A percentile compares a stretch with the other conserved stretches of the same genome.
Evolutionary conservation across 2,329 filamentous ascomycete genomes (phyloP).

Genomic region (Plectosphaerella cucumerina): DNA sequence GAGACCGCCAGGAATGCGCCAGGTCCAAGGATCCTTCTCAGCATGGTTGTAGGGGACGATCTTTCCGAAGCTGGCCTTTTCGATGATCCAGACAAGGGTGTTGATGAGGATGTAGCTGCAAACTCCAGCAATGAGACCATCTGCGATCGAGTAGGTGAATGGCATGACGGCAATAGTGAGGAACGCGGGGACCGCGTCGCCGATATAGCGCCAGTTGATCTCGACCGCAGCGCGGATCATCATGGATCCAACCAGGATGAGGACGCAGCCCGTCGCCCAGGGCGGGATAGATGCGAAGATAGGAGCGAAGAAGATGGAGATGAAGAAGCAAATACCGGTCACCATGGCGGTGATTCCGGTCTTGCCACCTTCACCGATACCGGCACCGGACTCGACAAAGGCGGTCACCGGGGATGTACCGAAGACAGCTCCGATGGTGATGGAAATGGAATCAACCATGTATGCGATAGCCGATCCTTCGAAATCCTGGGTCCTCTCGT

Average conservation of each 20-base stretch:
- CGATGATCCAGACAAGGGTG: constrained; percentile 63
- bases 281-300: constrained; percentile 87
- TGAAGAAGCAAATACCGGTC: constrained; percentile 79
- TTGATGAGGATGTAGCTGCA: constrained; percentile 75
- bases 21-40: constrained; percentile 77
- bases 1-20: constrained; percentile 68
- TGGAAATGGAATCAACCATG: constrained; percentile 72
- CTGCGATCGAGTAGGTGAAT: constrained; percentile 84
- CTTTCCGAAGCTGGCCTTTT: constrained; percentile 61
- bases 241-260: constrained; percentile 82
- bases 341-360: constrained; percentile 80
- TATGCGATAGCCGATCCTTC: constrained; percentile 82
- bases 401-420: constrained; percentile 79
- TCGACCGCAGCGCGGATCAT: constrained; percentile 76
- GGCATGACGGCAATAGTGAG: constrained; percentile 82
- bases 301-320: constrained; percentile 83
- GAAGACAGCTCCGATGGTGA: constrained; percentile 75
- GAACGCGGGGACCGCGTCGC: constrained; percentile 81
- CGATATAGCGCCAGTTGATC: constrained; percentile 86
- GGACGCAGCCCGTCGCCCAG: constrained; percentile 85
- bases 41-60: constrained; percentile 72
- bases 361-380: constrained; percentile 81
- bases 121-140: constrained; percentile 79
- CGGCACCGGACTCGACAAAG: constrained; percentile 85
- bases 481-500: constrained; percentile 81